Percentiles rank a stretch among this genome's conserved stretches.
Conservation (phyloP, 495 filamentous ascomycete species). For the Trichoderma erinaceum region DNA sequence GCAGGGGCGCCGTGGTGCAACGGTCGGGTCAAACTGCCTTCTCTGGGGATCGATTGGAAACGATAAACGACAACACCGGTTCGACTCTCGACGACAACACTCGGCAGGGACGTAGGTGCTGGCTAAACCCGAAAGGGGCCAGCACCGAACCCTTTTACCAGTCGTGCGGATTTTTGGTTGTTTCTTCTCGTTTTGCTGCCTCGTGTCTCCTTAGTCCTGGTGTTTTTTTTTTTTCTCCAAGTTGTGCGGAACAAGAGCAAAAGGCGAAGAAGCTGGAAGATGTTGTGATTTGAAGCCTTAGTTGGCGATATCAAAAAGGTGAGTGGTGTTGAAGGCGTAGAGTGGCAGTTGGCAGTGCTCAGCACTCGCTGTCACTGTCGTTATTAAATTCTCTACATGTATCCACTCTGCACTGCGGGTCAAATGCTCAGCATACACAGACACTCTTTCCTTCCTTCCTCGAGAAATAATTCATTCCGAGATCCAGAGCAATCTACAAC, state of each 20-base stretch:
- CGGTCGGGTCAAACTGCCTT: not conserved
- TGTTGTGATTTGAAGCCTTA: not conserved
- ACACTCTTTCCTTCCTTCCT: no score
- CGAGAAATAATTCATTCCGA: no score
- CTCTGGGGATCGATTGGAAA: not conserved
- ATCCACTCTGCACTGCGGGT: no score
- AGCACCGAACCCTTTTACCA: conserved; percentile 1
- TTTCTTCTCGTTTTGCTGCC: not conserved
- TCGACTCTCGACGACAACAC: not conserved
- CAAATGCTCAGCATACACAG: no score
- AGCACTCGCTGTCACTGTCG: no score
- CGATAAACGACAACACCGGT: not conserved
- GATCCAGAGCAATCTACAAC: no score
- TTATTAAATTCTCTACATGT: no score
- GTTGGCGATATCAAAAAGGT: not conserved
- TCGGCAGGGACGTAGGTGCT: not conserved
- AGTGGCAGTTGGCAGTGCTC: not conserved
- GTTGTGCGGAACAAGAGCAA: not conserved
- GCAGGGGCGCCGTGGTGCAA: not conserved
- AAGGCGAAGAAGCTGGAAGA: not conserved
- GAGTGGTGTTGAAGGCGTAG: conserved; percentile 4
- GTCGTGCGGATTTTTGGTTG: not conserved
- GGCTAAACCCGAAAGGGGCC: not conserved
- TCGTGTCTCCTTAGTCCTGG: not conserved
- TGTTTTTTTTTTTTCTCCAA: not conserved